phyloP scores from a whole-genome alignment of 2,329 filamentous ascomycete species.

The Didymella arachidicola region DNA sequence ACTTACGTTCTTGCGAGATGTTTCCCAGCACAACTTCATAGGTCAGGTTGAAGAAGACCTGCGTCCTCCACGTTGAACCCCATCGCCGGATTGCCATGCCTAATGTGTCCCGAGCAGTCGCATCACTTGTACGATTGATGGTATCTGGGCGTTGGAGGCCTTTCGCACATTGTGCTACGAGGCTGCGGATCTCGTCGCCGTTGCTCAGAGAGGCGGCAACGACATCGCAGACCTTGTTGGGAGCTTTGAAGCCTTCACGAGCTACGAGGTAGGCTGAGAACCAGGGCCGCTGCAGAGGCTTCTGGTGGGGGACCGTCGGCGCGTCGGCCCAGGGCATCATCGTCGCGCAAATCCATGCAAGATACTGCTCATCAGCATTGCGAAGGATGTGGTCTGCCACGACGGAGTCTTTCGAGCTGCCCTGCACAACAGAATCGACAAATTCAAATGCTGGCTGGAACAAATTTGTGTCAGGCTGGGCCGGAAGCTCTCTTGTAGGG shows the following conservation, averaged over 20 bases:
- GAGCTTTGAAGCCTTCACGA: conserved; percentile 78
- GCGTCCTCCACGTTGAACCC: conserved; percentile 76
- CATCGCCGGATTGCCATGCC: conserved; percentile 78
- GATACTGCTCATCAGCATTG: conserved; percentile 70
- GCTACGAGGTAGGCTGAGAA: conserved; percentile 68
- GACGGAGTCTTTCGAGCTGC: conserved; percentile 46
- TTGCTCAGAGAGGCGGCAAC: conserved; percentile 71
- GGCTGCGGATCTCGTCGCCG: conserved; percentile 66
- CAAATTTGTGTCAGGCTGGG: conserved; percentile 63
- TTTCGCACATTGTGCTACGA: conserved; percentile 64
- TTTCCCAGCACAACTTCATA: conserved; percentile 63
- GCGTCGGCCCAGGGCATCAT: conserved; percentile 75
- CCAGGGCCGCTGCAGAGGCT: conserved; percentile 39
- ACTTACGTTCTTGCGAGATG: conserved; percentile 55
- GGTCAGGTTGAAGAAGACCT: conserved; percentile 72
- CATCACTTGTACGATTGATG: conserved; percentile 53
- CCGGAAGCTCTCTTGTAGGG: conserved; percentile 62
- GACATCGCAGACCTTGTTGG: conserved; percentile 76
- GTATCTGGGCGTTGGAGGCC: conserved; percentile 57
- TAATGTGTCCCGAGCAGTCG: conserved; percentile 65
- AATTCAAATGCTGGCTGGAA: conserved; percentile 72
- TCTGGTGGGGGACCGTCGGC: conserved; percentile 59
- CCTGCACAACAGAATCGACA: conserved; percentile 52
- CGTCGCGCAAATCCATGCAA: conserved; percentile 79
- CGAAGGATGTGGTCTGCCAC: conserved; percentile 60